Conservation (phyloP, 169 alveolate genomes). For the Eimeria falciformis region DNA sequence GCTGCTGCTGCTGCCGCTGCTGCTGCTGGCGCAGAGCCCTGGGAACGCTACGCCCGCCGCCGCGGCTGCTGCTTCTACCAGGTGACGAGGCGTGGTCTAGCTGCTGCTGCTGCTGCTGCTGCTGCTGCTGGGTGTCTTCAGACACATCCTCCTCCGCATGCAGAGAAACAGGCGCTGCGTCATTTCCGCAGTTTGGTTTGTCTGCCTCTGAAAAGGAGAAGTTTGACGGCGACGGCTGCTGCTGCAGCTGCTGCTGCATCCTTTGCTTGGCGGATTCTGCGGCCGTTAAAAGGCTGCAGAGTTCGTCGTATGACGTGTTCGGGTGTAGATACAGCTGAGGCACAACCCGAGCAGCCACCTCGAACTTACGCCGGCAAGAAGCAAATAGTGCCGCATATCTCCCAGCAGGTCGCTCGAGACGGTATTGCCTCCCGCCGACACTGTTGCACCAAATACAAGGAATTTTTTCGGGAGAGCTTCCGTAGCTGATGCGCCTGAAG, state of each 20-base stretch:
- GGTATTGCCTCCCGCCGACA: constrained; percentile 37
- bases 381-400: constrained; percentile 50
- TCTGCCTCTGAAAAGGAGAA: background rate
- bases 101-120: constrained; percentile 43
- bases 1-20: background rate
- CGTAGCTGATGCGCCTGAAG: constrained; percentile 65
- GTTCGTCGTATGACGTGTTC: constrained; percentile 28
- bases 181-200: background rate
- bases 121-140: constrained; percentile 16
- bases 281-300: constrained; percentile 49
- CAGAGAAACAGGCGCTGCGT: background rate
- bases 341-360: constrained; percentile 65
- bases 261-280: constrained; percentile 15
- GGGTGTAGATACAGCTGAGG: constrained; percentile 60
- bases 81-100: background rate
- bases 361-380: constrained; percentile 32
- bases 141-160: constrained; percentile 7
- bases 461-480: constrained; percentile 24
- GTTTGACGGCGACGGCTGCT: background rate
- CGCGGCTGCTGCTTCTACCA: background rate
- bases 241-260: constrained; percentile 21
- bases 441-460: constrained; percentile 40
- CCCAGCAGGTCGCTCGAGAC: constrained; percentile 71
- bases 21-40: constrained; percentile 43
- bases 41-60: background rate